Conservation (phyloP, 2,329 filamentous ascomycete genomes). For the Xylaria sp. region DNA sequence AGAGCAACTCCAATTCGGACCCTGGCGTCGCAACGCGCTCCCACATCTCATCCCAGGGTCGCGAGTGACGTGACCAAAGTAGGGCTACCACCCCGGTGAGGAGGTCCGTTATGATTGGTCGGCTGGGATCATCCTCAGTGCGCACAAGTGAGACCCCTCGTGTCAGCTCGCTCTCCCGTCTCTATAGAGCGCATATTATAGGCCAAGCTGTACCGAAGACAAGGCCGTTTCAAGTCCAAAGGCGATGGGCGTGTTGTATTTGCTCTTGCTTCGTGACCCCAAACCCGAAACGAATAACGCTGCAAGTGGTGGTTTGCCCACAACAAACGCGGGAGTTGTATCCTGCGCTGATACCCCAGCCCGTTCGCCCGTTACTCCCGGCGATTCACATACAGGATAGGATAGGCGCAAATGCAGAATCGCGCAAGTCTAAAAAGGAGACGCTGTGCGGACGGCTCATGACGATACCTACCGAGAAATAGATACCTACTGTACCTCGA, state of each 20-base stretch:
- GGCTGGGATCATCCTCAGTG: background rate
- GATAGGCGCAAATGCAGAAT: background rate
- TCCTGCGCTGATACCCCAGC: background rate
- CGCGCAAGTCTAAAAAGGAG: background rate
- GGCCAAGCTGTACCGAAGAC: slow-evolving; percentile 20
- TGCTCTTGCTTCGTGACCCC: slow-evolving; percentile 8
- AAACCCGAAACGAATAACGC: slow-evolving; percentile 24
- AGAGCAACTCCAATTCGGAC: slow-evolving; percentile 28
- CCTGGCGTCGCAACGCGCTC: slow-evolving; percentile 35
- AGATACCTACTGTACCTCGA: slow-evolving; percentile 21
- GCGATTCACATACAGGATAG: slow-evolving; percentile 1
- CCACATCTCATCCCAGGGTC: slow-evolving; percentile 28
- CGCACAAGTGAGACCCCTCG: slow-evolving; percentile 25
- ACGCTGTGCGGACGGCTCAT: slow-evolving; percentile 14
- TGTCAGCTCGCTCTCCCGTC: slow-evolving; percentile 28
- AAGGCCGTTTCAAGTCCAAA: slow-evolving; percentile 30
- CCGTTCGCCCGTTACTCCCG: slow-evolving; percentile 3
- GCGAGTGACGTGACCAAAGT: slow-evolving; percentile 34
- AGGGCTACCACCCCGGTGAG: slow-evolving; percentile 32
- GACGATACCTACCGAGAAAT: slow-evolving; percentile 20
- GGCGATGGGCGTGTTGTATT: slow-evolving; percentile 13
- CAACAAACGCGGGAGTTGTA: slow-evolving; percentile 6
- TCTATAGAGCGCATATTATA: slow-evolving; percentile 30
- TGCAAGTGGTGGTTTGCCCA: slow-evolving; percentile 13
- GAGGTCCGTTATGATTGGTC: slow-evolving; percentile 25